Base-by-base conservation (phyloP, 2,329 filamentous ascomycete genomes). In the Botrytis squamosa region DNA sequence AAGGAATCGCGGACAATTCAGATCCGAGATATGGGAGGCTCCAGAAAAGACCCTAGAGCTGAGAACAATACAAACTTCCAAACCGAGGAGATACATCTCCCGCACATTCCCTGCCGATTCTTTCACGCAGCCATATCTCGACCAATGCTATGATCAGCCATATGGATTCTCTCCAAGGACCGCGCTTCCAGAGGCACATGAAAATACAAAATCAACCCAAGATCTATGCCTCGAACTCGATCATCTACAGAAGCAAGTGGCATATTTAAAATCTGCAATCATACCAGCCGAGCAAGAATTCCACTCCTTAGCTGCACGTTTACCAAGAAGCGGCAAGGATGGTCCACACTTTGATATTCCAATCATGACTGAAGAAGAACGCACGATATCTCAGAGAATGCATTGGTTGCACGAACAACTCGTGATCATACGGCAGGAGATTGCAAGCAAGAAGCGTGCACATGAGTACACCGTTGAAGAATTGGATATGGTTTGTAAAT, bases 51-150 rank as follows among this genome's bases (percentile, higher is more conserved):
- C 0, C 20, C 7, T 18, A 12, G 18, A 25, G 7, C 22, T 57
- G 29, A 20, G 9, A 42, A 29, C 9, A 6, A 18, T 38, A 25
- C 49, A 57, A 44, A 20, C 38, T 22, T n/a, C 38, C 25, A 44
- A 33, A 25, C 29, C 6, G 25, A 69, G 66, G 20, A 69, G 49
- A 69, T 57, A 42, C 7, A 16, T 42, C 52, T 69, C 66, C 18
- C 66, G 66, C 38, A 69, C 66, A 25, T 69, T 57, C 38, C 66
- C 66, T 29, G 66, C 49, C 6, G 66, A 69, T 44, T 20, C 18
- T 44, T 57, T 7, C n/a, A 69, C 49, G 29, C 66, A 69, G n/a
- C 66, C 66, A 4, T 7, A 44, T 57, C 66, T 69, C 38, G 38
- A 33, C n/a, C 36, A 69, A 42, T 57, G 49, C 16, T 57, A 69